A percentile compares a stretch with the other conserved stretches of the same genome.
Conservation (phyloP, 139 green algal species). For the Chlamydomonas sphaeroides region DNA sequence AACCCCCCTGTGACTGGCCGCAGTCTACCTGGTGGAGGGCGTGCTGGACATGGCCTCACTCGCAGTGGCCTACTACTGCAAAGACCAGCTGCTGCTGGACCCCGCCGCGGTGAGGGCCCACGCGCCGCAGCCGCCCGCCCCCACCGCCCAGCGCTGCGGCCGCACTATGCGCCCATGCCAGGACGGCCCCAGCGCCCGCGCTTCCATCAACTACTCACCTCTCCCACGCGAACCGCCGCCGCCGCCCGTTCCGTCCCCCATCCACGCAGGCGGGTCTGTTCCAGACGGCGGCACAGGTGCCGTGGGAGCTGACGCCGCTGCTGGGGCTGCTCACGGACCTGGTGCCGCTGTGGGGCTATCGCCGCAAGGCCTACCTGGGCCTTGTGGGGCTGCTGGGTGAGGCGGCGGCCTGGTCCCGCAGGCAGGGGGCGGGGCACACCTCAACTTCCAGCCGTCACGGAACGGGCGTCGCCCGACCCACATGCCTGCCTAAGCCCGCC, state of each 20-base stretch:
- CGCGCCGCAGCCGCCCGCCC: too few species aligned
- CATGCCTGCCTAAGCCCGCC: too few species aligned
- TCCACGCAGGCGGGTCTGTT: conserved; percentile 1
- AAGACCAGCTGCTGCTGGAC: conserved; percentile 5
- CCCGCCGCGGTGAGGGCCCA: neutral
- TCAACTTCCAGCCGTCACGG: too few species aligned
- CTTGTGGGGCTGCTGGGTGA: neutral
- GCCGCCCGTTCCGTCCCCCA: neutral
- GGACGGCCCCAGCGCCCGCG: neutral
- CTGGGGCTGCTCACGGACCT: conserved; percentile 27
- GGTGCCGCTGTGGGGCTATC: conserved; percentile 16
- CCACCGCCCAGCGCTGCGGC: too few species aligned
- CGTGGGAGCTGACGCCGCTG: conserved; percentile 30
- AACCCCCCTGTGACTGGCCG: neutral
- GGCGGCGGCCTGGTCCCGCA: neutral
- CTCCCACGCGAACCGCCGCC: too few species aligned
- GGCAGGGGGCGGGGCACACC: too few species aligned
- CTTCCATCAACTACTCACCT: neutral
- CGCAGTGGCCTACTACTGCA: conserved; percentile 15
- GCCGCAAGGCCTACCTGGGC: conserved; percentile 26
- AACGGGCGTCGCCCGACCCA: too few species aligned
- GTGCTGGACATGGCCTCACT: neutral
- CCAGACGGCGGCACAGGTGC: neutral
- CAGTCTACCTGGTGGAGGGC: conserved; percentile 21
- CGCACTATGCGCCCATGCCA: too few species aligned